Percentiles rank a stretch among this genome's conserved stretches.
Evolutionary conservation across 768 basidiomycete species (phyloP).

Genomic region (Hygrophorus pudorinus): DNA sequence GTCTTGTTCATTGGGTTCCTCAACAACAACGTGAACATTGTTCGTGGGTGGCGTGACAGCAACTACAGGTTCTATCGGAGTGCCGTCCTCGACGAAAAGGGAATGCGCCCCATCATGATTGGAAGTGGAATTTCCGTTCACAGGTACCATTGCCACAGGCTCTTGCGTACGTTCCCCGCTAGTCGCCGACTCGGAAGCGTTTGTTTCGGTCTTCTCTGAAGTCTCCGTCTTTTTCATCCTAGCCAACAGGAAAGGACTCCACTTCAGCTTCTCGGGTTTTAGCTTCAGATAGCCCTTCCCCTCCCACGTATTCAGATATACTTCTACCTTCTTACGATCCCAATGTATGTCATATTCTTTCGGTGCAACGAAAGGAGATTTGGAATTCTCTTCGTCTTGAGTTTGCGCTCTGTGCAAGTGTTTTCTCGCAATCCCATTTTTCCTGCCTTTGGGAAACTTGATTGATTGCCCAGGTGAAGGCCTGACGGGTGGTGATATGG

Average conservation of each 20-base stretch:
- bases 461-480: constrained; percentile 74
- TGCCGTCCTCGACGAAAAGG: constrained; percentile 1
- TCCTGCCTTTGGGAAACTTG: constrained; percentile 60
- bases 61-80: background rate
- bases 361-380: constrained; percentile 52
- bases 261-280: constrained; percentile 80
- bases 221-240: constrained; percentile 23
- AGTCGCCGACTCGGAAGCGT: background rate
- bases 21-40: constrained; percentile 1
- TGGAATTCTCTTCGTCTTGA: constrained; percentile 28
- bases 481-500: constrained; percentile 40
- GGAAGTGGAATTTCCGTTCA: constrained; percentile 3
- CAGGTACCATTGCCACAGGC: background rate
- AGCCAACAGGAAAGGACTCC: constrained; percentile 84
- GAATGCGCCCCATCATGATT: background rate
- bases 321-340: constrained; percentile 55
- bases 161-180: no score
- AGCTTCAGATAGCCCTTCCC: constrained; percentile 68
- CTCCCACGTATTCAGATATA: constrained; percentile 62
- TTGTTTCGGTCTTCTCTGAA: constrained; percentile 6
- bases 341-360: constrained; percentile 67
- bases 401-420: constrained; percentile 54
- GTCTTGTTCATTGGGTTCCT: background rate
- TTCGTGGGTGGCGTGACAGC: background rate
- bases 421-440: constrained; percentile 53